Base-by-base conservation (phyloP, 2,329 filamentous ascomycete species). In the Penicillium sp. region DNA sequence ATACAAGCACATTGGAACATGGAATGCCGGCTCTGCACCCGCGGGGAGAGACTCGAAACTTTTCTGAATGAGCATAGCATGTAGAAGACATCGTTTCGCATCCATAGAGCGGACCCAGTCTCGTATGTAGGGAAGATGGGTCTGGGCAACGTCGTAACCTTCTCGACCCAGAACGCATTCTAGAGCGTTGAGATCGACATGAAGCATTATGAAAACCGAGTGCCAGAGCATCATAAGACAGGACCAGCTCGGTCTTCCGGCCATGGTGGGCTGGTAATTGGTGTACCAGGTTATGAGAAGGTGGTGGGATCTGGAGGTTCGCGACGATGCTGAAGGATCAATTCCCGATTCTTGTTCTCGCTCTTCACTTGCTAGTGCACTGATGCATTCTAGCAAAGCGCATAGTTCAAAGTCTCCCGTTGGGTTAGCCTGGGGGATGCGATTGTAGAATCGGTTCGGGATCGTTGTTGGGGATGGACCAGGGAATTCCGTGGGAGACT, bases 151-250 rank as follows among this genome's bases (percentile, higher is more conserved):
- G 9, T 51, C 26, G 43, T 53, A 43, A 22, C 57, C 57, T 33
- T 60, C 57, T 16, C 57, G 50, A 11, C 57, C 57, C 8, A 21
- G 48, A 35, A 53, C 51, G n/a, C 51, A 57, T 55, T 60, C 57
- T n/a, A 60, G 47, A 22, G 48, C 48, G 41, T 70, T 64, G 26
- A 70, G 65, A 45, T 71, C 65, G 1, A 62, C 60, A 55, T 66
- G 60, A 0, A 70, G 56, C 11, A 48, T 60, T 45, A 72, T 71
- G 43, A 65, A 68, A 8, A 63, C 57, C 1, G 62, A 65, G 46
- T 72, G 69, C 70, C 70, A 72, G 31, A 71, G 62, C 7, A 68
- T 55, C 43, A 57, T 52, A 1, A 48, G 51, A 29, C 48, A 45
- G 29, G 33, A 19, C 50, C 54, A 57, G 29, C n/a, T 19, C 8